Evolutionary conservation across 495 filamentous ascomycete species (phyloP), one percentile per base, ranked within the genome.

Genomic region (Bacidia gigantensis): DNA sequence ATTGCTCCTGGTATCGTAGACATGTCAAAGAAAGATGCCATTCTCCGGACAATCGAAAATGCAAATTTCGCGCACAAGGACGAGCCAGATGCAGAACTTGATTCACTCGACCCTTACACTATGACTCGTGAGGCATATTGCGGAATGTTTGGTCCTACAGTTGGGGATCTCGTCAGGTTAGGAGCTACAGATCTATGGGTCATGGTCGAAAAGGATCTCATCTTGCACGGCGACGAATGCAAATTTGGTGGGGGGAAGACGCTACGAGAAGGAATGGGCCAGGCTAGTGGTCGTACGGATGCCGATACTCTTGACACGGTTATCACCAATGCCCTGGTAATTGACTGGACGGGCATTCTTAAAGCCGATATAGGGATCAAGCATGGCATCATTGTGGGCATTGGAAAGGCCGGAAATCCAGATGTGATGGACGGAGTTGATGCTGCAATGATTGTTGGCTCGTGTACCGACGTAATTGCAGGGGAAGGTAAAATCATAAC

Each of bases 361-460:
- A 98, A 98, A 71, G 90, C 89, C 2, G 92, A 98, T 66, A 92
- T 98, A 65, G 92, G 93, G 29, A 82, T 98, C 60, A 94, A 89
- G 62, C 67, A 90, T 51, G 90, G 92, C 1, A 52, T 85, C 3
- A 96, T 98, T 64, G 82, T 81, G 40, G 92, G 83, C 1, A 93
- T 98, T 58, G 92, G 92, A 29, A 97, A 97, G 67, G 87, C 90
- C 14, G 92, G 92, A 14, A 98, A 97, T 59, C 92, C 92, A 2
- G 93, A 98, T 69, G 77, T 94, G 32, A 98, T 97, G 93, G 82
- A 89, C 32, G 85, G 84, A 2, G 89, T 98, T 17, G 74, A 83
- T 56, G 70, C 75, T 2, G 73, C 80, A 39, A 79, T 98, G 78
- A 69, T 95, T 2, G 81, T 97, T 12, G 92, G 93, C 2, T 80